Evolutionary conservation across 163 green algal species (phyloP).

Genomic region (Picocystis sp.): DNA sequence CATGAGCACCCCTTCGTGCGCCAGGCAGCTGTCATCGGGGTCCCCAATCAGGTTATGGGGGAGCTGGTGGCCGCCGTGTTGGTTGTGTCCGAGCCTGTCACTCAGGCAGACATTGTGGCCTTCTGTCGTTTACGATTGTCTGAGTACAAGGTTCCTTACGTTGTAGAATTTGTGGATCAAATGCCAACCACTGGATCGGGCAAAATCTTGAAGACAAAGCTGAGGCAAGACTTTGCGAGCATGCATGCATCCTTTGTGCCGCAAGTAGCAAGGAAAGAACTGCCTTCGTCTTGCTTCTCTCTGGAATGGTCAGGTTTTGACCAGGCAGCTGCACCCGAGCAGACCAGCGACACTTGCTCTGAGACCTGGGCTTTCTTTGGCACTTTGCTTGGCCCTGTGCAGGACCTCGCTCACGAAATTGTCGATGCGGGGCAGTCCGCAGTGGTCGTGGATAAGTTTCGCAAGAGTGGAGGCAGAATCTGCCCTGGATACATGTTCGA

Average conservation of each 20-base stretch:
- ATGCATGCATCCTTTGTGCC: background rate
- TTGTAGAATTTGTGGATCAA: constrained; percentile 40
- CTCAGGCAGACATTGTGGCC: constrained; percentile 28
- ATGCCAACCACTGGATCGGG: constrained; percentile 65
- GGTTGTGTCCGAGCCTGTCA: constrained; percentile 17
- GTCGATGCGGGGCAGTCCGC: too few species aligned
- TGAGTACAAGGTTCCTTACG: constrained; percentile 61
- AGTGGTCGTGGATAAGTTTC: too few species aligned
- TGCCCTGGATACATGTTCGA: too few species aligned
- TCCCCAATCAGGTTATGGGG: constrained; percentile 52
- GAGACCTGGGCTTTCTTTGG: too few species aligned
- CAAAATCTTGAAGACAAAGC: constrained; percentile 68
- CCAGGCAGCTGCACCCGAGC: too few species aligned
- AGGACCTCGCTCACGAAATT: too few species aligned
- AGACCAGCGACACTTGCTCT: too few species aligned
- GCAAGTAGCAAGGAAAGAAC: too few species aligned
- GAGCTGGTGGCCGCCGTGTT: constrained; percentile 40
- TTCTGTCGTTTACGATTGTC: constrained; percentile 51
- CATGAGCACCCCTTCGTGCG: constrained; percentile 38
- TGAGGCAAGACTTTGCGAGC: constrained; percentile 17
- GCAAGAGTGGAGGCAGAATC: too few species aligned
- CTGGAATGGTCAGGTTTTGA: too few species aligned
- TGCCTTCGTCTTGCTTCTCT: too few species aligned
- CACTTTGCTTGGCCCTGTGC: too few species aligned
- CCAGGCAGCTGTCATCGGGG: constrained; percentile 54